phyloP scores from a whole-genome alignment of 2,329 filamentous ascomycete genomes.

The Aspergillus candidus region DNA sequence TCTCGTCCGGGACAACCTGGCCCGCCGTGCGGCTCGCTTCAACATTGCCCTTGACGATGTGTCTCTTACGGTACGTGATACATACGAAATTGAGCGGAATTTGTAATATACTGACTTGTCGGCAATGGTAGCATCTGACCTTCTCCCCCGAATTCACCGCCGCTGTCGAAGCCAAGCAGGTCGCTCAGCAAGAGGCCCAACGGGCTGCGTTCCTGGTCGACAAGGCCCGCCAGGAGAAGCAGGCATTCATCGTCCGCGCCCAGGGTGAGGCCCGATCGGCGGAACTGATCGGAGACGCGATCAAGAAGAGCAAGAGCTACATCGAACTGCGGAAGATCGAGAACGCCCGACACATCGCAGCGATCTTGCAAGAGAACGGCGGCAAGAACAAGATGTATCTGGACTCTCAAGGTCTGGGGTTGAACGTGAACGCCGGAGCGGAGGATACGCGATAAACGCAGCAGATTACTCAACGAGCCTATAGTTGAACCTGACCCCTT shows the following conservation, averaged over 20 bases:
- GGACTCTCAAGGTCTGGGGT: conserved; percentile 80
- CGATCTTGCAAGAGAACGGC: conserved; percentile 75
- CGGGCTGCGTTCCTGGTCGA: conserved; percentile 95
- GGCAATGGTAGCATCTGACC: conserved; percentile 51
- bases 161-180: conserved; percentile 64
- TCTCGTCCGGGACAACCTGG: conserved; percentile 87
- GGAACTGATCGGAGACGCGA: conserved; percentile 95
- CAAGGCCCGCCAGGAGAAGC: conserved; percentile 98
- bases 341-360: conserved; percentile 86
- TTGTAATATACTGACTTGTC: neutral
- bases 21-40: conserved; percentile 84
- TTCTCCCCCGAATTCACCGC: conserved; percentile 66
- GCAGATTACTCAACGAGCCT: neutral
- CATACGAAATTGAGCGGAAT: conserved; percentile 5
- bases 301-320: conserved; percentile 98
- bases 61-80: conserved; percentile 70
- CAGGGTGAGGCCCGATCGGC: conserved; percentile 98
- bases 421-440: conserved; percentile 62
- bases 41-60: conserved; percentile 98
- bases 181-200: conserved; percentile 85
- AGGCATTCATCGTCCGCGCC: conserved; percentile 95
- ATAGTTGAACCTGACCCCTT: neutral
- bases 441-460: conserved; percentile 28
- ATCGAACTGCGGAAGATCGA: conserved; percentile 97
- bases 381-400: conserved; percentile 91